phyloP scores from a whole-genome alignment of 225 moss, liverwort and hornwort genomes.

The Takakia lepidozioides region DNA sequence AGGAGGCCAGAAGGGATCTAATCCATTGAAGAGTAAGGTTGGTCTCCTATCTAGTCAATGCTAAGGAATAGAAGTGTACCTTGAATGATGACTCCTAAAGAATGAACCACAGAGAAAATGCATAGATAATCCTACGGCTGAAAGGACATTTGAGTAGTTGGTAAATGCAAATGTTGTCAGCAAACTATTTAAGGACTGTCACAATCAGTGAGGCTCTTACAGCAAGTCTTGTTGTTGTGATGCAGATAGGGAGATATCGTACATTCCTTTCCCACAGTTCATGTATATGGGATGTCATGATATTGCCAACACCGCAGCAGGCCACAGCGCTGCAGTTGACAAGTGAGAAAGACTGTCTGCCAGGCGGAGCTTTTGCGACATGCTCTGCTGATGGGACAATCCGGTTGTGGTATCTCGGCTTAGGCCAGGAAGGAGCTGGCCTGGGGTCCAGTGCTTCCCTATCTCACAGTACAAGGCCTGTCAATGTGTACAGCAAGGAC shows the following conservation, averaged over 20 bases:
- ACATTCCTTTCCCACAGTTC: slow-evolving; percentile 64
- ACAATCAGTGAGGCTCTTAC: too few species aligned
- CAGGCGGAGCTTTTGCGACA: slow-evolving; percentile 52
- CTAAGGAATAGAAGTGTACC: too few species aligned
- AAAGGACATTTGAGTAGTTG: too few species aligned
- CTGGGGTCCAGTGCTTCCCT: slow-evolving; percentile 12
- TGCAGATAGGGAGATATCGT: slow-evolving; percentile 50
- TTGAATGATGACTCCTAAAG: too few species aligned
- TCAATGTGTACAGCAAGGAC: slow-evolving; percentile 63
- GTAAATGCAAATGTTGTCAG: too few species aligned
- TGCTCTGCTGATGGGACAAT: slow-evolving; percentile 75
- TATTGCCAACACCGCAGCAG: slow-evolving; percentile 42
- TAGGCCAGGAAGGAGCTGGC: slow-evolving; percentile 25
- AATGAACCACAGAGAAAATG: too few species aligned
- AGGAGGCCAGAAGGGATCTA: too few species aligned
- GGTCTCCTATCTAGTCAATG: too few species aligned
- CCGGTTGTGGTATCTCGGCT: slow-evolving; percentile 58
- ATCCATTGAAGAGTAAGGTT: too few species aligned
- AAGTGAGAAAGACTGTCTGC: slow-evolving; percentile 31
- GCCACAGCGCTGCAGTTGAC: slow-evolving; percentile 20
- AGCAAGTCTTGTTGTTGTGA: slow-evolving; percentile 1
- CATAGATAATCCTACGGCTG: too few species aligned
- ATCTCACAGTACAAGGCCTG: slow-evolving; percentile 19
- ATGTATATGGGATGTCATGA: slow-evolving; percentile 72
- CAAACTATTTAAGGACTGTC: too few species aligned